phyloP scores from a whole-genome alignment of 371 early-diverging fungal species.

The Zychaea mexicana region DNA sequence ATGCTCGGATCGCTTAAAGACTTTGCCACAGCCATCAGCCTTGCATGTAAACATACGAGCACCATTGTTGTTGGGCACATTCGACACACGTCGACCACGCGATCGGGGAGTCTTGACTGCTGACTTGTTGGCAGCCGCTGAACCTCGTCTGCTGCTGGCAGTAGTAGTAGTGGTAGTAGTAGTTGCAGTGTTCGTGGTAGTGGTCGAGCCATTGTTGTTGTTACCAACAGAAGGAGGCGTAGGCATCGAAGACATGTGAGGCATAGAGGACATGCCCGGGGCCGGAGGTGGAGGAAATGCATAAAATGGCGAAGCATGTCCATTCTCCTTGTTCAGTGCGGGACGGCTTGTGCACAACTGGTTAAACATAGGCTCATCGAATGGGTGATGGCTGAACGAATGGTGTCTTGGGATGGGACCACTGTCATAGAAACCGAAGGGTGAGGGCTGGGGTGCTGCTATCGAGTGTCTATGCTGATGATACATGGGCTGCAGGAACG shows the following conservation, averaged over 20 bases:
- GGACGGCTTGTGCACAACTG: constrained; percentile 22
- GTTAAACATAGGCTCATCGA: constrained; percentile 9
- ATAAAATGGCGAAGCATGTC: neutral
- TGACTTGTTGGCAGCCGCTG: neutral
- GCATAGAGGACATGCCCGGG: neutral
- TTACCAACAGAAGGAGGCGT: neutral
- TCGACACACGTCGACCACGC: constrained; percentile 60
- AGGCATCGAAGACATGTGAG: neutral
- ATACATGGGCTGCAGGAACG: neutral
- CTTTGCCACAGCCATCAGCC: constrained; percentile 57
- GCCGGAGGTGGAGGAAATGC: neutral
- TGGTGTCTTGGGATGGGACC: constrained; percentile 17
- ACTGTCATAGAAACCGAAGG: constrained; percentile 12
- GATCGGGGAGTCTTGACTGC: constrained; percentile 31
- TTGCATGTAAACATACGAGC: constrained; percentile 57
- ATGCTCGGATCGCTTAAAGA: constrained; percentile 72
- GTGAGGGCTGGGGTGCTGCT: constrained; percentile 14
- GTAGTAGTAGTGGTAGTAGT: neutral
- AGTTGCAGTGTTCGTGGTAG: neutral
- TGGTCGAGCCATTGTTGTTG: neutral
- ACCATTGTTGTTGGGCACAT: constrained; percentile 35
- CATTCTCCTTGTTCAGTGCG: neutral
- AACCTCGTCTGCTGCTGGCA: neutral
- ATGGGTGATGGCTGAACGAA: constrained; percentile 23
- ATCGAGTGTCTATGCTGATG: constrained; percentile 30